phyloP scores from a whole-genome alignment of 179 eudicot species.

The Spinacia oleracea region DNA sequence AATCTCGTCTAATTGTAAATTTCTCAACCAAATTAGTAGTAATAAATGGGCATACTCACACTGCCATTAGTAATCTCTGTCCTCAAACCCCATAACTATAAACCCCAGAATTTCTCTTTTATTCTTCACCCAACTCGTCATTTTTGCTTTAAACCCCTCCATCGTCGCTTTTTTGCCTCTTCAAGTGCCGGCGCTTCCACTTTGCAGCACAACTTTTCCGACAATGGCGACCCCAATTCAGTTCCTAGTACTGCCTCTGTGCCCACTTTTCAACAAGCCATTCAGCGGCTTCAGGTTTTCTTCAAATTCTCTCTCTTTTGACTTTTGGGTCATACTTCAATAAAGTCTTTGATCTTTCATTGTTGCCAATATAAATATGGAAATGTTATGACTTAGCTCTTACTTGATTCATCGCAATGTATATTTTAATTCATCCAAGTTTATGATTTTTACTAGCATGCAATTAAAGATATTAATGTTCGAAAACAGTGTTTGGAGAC shows the following conservation, averaged over 20 bases:
- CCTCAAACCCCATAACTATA: constrained; percentile 71
- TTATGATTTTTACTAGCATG: too few relatives aligned
- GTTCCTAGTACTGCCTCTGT: constrained; percentile 29
- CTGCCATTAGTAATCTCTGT: constrained; percentile 64
- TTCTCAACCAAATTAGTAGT: background rate
- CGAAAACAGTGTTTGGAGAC: background rate
- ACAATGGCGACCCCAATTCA: constrained; percentile 32
- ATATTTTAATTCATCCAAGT: too few relatives aligned
- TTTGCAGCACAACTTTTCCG: constrained; percentile 12
- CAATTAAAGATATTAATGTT: background rate
- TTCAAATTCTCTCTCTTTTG: background rate
- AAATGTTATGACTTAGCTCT: background rate
- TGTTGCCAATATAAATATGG: too few relatives aligned
- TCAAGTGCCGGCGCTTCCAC: constrained; percentile 28
- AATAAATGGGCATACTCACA: constrained; percentile 64
- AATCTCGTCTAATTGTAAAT: background rate
- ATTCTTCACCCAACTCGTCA: constrained; percentile 28
- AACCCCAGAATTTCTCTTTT: constrained; percentile 41
- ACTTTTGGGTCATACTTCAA: background rate
- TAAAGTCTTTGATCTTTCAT: too few relatives aligned
- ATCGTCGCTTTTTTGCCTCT: constrained; percentile 38
- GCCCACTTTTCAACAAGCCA: constrained; percentile 95
- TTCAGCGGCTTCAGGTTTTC: constrained; percentile 88
- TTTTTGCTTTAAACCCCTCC: constrained; percentile 28
- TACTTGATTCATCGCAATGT: background rate